Conservation (phyloP, 345 rosid genomes). For the Salix suchowensis region DNA sequence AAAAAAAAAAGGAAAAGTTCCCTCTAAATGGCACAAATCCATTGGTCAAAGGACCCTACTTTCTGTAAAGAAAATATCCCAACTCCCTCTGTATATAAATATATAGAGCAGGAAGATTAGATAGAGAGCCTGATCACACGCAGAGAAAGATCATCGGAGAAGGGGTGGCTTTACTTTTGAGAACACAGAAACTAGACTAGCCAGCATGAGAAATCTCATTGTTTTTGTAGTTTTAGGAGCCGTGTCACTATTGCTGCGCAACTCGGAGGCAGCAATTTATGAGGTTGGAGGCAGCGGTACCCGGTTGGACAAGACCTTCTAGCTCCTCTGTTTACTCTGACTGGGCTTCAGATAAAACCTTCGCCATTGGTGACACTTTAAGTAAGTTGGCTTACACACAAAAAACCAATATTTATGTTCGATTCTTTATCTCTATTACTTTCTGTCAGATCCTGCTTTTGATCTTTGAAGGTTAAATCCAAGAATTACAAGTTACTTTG, state of each 20-base stretch:
- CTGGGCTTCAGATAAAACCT: conserved; percentile 9
- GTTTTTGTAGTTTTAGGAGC: conserved; percentile 15
- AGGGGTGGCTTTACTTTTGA: conserved; percentile 17
- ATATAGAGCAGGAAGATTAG: neutral
- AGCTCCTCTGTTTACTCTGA: conserved; percentile 1
- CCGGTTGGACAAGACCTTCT: conserved; percentile 28
- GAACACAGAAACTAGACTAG: conserved; percentile 24
- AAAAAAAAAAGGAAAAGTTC: neutral
- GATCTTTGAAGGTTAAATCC: neutral
- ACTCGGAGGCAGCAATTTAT: conserved; percentile 14
- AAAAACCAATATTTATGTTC: neutral
- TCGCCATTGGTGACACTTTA: conserved; percentile 9
- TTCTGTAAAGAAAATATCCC: neutral
- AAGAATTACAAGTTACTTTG: neutral
- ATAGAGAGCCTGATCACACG: neutral
- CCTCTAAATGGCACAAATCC: neutral
- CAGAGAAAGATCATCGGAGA: neutral
- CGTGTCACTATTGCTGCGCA: neutral
- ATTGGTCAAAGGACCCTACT: neutral
- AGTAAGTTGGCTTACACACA: neutral
- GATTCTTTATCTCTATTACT: neutral
- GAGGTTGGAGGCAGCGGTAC: conserved; percentile 29
- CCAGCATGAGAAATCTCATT: conserved; percentile 3
- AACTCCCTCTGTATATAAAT: neutral
- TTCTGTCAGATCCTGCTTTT: neutral